A percentile compares a stretch with the other conserved stretches of the same genome.
Conservation (phyloP, 2,329 filamentous ascomycete genomes). For the Arthrobotrys pseudoclavata region DNA sequence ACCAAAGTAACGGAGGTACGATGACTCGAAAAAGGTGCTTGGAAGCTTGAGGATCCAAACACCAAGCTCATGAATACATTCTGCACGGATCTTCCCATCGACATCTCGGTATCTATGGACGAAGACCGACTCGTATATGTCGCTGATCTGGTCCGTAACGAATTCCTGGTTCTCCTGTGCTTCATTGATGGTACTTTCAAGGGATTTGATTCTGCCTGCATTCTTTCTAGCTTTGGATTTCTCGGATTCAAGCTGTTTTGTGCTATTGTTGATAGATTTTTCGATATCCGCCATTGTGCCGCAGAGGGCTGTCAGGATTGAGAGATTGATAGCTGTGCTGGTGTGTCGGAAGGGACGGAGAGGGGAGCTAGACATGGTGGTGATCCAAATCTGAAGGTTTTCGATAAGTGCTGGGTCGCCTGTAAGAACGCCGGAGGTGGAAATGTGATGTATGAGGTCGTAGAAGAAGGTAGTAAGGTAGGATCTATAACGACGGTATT, state of each 20-base stretch:
- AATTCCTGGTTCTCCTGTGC: constrained; percentile 78
- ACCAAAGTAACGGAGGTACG: constrained; percentile 91
- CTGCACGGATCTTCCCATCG: constrained; percentile 86
- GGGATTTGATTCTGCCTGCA: constrained; percentile 80
- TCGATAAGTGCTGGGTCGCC: constrained; percentile 82
- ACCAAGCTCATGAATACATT: constrained; percentile 88
- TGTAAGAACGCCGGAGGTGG: constrained; percentile 86
- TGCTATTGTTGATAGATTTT: constrained; percentile 79
- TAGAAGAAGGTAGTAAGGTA: constrained; percentile 83
- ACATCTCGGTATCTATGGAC: constrained; percentile 96
- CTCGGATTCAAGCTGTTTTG: constrained; percentile 83
- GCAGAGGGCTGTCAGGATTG: constrained; percentile 83
- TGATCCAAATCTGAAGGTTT: constrained; percentile 90
- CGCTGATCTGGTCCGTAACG: constrained; percentile 80
- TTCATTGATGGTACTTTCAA: constrained; percentile 79
- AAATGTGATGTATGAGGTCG: constrained; percentile 80
- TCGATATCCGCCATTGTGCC: constrained; percentile 79
- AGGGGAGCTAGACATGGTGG: constrained; percentile 87
- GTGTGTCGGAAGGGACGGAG: constrained; percentile 95
- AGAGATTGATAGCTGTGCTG: constrained; percentile 84
- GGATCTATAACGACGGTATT: constrained; percentile 81
- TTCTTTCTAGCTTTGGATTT: constrained; percentile 80
- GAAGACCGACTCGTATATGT: constrained; percentile 94
- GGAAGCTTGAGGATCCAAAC: constrained; percentile 89
- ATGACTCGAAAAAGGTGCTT: constrained; percentile 88